Evolutionary conservation across 108 stramenopile species (phyloP), one percentile per base, ranked within the genome.

Genomic region (Cylindrotheca closterium): DNA sequence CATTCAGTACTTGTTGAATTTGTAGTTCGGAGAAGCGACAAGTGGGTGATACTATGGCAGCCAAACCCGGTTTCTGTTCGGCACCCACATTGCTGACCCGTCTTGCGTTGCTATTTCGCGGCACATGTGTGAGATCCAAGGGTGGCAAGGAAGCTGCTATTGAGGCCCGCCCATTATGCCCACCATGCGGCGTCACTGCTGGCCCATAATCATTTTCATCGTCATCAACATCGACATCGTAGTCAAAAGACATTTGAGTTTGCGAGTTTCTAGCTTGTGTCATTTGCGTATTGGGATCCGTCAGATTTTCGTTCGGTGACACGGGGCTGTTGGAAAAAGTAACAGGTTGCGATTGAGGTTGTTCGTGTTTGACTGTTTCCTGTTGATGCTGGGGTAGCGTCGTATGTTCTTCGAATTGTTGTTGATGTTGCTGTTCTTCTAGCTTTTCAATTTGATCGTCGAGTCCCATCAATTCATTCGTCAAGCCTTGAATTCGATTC

Each of bases 361-460:
- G 49, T 49, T 30, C 2, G 3, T 46, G 62, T 30, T 63, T 68
- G 15, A 52, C 19, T 57, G 33, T 28, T 2, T 51, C 46, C 50
- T 70, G 67, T 32, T 62, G 19, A 51, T 51, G 42, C 33, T 42
- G 25, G 46, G 60, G 62, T 46, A 26, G 24, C 18, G 31, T 30
- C 50, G 24, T 23, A n/a, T 59, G 65, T 17, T 15, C 45, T 50
- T 30, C 45, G 27, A 7, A 34, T 18, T 47, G 23, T 29, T 42
- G 45, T 47, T 68, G 52, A 22, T 62, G 51, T 10, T 71, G 70
- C 46, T 37, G 15, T 25, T 71, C 69, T 59, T 86, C 85, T 50
- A 80, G 47, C 29, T 70, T 58, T 57, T 81, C 84, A 58, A 90
- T 87, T 22, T 76, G 58, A 25, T 77, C 86, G 54, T 90, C 89